Evolutionary conservation across 2,329 filamentous ascomycete genomes (phyloP).

Genomic region (Neonectria ditissima): DNA sequence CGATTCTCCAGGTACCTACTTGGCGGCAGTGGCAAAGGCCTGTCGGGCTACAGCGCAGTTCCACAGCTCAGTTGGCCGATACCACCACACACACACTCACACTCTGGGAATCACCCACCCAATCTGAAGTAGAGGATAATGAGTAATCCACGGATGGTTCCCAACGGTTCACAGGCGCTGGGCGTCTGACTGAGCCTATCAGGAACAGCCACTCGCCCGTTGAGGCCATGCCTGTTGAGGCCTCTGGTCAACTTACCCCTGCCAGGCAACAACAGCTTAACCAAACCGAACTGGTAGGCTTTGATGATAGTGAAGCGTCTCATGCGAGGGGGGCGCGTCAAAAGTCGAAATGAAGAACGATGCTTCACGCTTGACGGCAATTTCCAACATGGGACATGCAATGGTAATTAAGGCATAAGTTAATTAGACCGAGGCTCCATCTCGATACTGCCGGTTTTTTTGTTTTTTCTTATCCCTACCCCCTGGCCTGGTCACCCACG

Average conservation of each 20-base stretch:
- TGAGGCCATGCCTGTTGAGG: constrained; percentile 15
- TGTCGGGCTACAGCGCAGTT: not conserved
- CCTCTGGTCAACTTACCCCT: not conserved
- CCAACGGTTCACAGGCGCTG: constrained; percentile 15
- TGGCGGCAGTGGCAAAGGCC: not conserved
- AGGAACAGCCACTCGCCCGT: constrained; percentile 8
- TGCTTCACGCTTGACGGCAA: not conserved
- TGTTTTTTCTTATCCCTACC: constrained; percentile 7
- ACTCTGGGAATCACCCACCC: not conserved
- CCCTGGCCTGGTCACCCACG: constrained; percentile 2
- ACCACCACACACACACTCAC: not conserved
- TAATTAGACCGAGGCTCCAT: not conserved
- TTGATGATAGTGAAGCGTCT: not conserved
- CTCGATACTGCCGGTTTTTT: not conserved
- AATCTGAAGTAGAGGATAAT: not conserved
- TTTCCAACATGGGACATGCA: constrained; percentile 2
- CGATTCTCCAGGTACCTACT: not conserved
- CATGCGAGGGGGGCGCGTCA: not conserved
- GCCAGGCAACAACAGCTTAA: not conserved
- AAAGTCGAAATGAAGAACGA: constrained; percentile 13
- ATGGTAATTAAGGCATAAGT: not conserved
- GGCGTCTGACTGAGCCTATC: constrained; percentile 21
- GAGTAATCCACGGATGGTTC: not conserved
- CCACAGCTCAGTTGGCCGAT: constrained; percentile 1
- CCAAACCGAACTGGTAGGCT: not conserved